Evolutionary conservation across 345 rosid genomes (phyloP), one percentile per base, ranked within the genome.

Genomic region (Gynandropsis gynandra): DNA sequence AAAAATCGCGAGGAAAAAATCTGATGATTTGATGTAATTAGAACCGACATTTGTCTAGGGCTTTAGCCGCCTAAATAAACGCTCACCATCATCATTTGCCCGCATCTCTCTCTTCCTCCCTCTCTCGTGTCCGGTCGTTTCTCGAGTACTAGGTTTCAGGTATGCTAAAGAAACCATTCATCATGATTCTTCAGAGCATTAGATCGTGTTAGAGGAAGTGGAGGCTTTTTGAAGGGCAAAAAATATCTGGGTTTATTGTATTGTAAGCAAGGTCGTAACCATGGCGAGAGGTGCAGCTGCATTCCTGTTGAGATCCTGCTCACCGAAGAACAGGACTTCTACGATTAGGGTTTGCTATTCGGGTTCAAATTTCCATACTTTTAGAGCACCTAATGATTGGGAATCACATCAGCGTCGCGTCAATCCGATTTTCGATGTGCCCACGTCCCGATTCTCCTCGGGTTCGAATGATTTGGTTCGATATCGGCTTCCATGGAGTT

Each of bases 201-300:
- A n/a, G n/a, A n/a, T n/a, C n/a, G n/a, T n/a, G n/a, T n/a, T n/a
- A n/a, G 49, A 36, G 16, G 21, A 42, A 49, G 61, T 31, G 42
- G 67, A n/a, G n/a, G n/a, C n/a, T n/a, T n/a, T n/a, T 3, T 6
- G 9, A 44, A 16, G 18, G 33, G 46, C n/a, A n/a, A n/a, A 21
- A 12, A 11, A 47, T 2, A 2, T n/a, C n/a, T n/a, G n/a, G n/a
- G n/a, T n/a, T n/a, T n/a, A n/a, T n/a, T n/a, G n/a, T n/a, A n/a
- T n/a, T n/a, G n/a, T n/a, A n/a, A n/a, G n/a, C 29, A 10, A 50
- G 9, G 34, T 35, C 35, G 27, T 43, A 33, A 42, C 52, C 11
- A 85, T 82, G 95, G 80, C 74, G 29, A 64, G 76, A 75, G 77
- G 81, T 13, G 69, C 74, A 7, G 69, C 67, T 34, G 57, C 72